Evolutionary conservation across 345 rosid species (phyloP), one percentile per base, ranked within the genome.

Genomic region (Lepidium africanum): DNA sequence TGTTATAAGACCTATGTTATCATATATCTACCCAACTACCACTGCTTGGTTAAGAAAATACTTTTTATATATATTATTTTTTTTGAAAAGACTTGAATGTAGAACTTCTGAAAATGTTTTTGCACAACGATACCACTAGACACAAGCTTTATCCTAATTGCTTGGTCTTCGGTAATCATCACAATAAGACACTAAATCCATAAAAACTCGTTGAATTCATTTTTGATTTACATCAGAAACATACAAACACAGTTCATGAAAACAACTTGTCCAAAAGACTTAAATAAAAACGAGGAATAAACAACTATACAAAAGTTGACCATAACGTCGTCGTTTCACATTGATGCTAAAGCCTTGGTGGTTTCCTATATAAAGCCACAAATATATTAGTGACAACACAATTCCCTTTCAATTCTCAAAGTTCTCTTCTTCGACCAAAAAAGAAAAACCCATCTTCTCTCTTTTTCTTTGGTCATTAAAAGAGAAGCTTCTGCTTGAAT

Each of bases 221-320:
- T 27, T 27, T 27, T 5, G 6, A 27, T 2, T 27, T 27, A 27
- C 32, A 5, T 40, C 6, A 51, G 52, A 51, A 13, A 33, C 23
- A 50, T 50, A 13, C 40, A 13, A 25, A 9, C 16, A 16, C 16
- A 23, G 3, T 10, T 21, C 13, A 59, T 2, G 51, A 40, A 61
- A 14, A 32, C 32, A 61, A 51, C 52, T 61, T 30, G 15, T 43
- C 14, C 33, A 16, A 61, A 62, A 61, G 15, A 61, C 62, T 1
- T 13, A 56, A 71, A 63, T 36, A 71, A 53, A 36, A 21, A 63
- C 48, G 54, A 43, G 16, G 57, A 39, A 36, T 37, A 54, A 54
- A 37, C 49, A 27, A 27, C 3, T 27, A 37, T 54, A 71, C 42
- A 71, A 63, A 71, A 63, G 13, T 53, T 71, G 75, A 71, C 69